Evolutionary conservation across 208 protist genomes (phyloP).

Genomic region (Leishmania braziliensis): DNA sequence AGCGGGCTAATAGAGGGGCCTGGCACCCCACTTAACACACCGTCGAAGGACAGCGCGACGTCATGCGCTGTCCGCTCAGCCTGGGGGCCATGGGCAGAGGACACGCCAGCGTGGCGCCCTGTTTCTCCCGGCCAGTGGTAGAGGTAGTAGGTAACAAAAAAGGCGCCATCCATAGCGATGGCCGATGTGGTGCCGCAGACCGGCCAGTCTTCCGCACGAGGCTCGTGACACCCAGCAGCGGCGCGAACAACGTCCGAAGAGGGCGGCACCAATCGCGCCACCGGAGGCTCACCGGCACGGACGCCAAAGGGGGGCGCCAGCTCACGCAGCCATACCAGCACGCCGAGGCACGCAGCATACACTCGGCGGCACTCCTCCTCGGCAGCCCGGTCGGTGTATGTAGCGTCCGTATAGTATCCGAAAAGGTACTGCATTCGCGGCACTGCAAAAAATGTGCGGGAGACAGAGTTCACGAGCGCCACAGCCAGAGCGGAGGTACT

Average conservation of each 20-base stretch:
- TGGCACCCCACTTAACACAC: not conserved
- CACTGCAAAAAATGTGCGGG: slow-evolving; percentile 39
- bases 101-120: not conserved
- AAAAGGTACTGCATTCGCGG: slow-evolving; percentile 61
- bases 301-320: slow-evolving; percentile 13
- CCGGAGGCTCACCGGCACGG: not conserved
- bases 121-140: slow-evolving; percentile 17
- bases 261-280: not conserved
- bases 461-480: slow-evolving; percentile 29
- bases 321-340: slow-evolving; percentile 42
- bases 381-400: not conserved
- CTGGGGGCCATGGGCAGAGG: not conserved
- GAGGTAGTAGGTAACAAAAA: slow-evolving; percentile 56
- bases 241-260: not conserved
- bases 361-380: slow-evolving; percentile 25
- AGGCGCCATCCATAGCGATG: slow-evolving; percentile 63
- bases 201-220: not conserved
- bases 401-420: slow-evolving; percentile 12
- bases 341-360: slow-evolving; percentile 26
- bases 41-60: slow-evolving; percentile 2
- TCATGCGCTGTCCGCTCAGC: not conserved
- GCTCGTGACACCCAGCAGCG: not conserved
- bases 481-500: not conserved
- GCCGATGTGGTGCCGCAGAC: slow-evolving; percentile 58
- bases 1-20: not conserved